phyloP scores from a whole-genome alignment of 2,329 filamentous ascomycete species.

The Scopulariopsis brevicaulis region DNA sequence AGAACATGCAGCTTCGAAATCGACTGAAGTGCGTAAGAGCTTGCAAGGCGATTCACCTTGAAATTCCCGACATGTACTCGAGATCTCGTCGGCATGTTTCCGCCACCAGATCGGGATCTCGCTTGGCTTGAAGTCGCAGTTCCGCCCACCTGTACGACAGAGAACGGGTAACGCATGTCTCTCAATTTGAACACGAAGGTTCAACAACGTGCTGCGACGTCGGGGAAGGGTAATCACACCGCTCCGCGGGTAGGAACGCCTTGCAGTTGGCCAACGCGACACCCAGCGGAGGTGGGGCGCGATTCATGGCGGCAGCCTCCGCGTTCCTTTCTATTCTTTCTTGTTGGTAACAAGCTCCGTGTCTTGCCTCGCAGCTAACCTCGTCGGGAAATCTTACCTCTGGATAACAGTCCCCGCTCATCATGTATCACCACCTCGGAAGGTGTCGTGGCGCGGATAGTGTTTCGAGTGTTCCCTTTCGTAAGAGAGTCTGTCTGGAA shows the following conservation, averaged over 20 bases:
- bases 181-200: not conserved
- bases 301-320: not conserved
- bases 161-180: not conserved
- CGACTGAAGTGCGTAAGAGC: not conserved
- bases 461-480: no score
- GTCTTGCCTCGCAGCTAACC: no score
- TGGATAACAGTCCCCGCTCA: no score
- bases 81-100: no score
- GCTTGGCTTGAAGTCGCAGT: not conserved
- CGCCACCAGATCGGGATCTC: not conserved
- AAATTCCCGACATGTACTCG: not conserved
- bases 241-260: not conserved
- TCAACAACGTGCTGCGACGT: not conserved
- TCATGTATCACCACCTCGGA: no score
- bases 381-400: no score
- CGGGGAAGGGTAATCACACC: not conserved
- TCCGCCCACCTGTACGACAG: not conserved
- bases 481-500: no score
- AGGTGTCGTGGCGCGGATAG: no score
- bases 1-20: not conserved
- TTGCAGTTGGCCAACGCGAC: not conserved
- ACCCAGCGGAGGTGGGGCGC: not conserved
- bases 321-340: no score
- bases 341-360: no score
- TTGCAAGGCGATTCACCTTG: not conserved